Evolutionary conservation across 2,329 filamentous ascomycete genomes (phyloP).

Genomic region (Stachybotrys echinatus): DNA sequence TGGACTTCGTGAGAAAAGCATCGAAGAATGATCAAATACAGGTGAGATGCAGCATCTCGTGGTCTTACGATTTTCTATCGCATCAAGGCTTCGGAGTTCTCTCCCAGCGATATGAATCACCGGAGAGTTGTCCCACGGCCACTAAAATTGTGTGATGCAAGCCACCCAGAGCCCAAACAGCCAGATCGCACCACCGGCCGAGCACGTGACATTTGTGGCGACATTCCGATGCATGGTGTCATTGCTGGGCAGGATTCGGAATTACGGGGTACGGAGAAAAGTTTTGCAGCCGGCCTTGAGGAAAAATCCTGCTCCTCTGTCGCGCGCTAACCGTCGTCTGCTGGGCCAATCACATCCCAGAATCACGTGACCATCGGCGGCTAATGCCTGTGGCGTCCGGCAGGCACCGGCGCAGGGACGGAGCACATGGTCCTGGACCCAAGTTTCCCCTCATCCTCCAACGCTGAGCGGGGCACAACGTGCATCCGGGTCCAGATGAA

Average conservation of each 20-base stretch:
- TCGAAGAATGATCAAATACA: too few species aligned
- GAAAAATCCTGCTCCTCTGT: too few species aligned
- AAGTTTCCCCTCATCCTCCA: neutral
- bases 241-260: neutral
- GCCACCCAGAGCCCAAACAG: neutral
- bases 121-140: neutral
- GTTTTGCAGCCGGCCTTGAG: too few species aligned
- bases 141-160: neutral
- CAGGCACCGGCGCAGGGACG: neutral
- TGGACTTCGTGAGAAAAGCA: too few species aligned
- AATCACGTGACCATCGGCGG: neutral
- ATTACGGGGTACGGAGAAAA: neutral
- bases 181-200: neutral
- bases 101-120: too few species aligned
- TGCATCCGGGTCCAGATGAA: neutral
- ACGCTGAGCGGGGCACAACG: neutral
- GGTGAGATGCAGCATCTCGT: too few species aligned
- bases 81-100: too few species aligned
- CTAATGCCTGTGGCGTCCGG: neutral
- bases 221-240: neutral
- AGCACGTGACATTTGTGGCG: neutral
- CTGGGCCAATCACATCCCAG: neutral
- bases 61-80: too few species aligned
- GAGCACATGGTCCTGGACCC: neutral
- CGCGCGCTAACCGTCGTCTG: neutral